Evolutionary conservation across 768 basidiomycete species (phyloP).

Genomic region (Russula lepida): DNA sequence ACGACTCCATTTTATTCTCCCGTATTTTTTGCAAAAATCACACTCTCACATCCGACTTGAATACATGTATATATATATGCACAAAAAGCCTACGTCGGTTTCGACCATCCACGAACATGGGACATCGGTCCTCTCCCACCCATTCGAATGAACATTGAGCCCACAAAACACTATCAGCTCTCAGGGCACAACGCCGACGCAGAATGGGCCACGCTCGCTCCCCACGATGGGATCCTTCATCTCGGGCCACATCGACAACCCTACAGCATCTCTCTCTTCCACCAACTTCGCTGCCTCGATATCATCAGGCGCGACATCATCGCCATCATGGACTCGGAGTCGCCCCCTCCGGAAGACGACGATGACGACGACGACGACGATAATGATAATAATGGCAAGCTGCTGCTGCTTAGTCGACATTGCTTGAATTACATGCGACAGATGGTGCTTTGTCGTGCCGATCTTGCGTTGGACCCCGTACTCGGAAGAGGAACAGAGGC

Average conservation of each 20-base stretch:
- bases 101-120: constrained; percentile 2
- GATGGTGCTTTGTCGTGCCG: constrained; percentile 31
- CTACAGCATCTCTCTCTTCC: constrained; percentile 33
- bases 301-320: constrained; percentile 28
- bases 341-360: not conserved
- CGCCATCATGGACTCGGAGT: not conserved
- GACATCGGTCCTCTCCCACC: not conserved
- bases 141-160: constrained; percentile 2
- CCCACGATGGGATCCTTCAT: constrained; percentile 24
- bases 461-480: constrained; percentile 27
- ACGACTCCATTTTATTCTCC: not conserved
- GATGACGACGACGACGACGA: no score
- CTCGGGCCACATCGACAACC: constrained; percentile 24
- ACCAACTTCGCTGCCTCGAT: constrained; percentile 35
- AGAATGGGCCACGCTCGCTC: constrained; percentile 25
- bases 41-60: not conserved
- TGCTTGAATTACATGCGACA: constrained; percentile 37
- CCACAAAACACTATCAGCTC: constrained; percentile 8
- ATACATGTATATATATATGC: no score
- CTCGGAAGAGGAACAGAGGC: constrained; percentile 7
- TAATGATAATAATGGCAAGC: no score
- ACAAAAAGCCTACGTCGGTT: not conserved
- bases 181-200: constrained; percentile 1
- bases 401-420: constrained; percentile 23
- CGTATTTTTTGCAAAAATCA: not conserved